These are phyloP conservation scores for Komagataella populi DNA, from an alignment of 805 yeast genomes.

Conservation along the genomic window DNA sequence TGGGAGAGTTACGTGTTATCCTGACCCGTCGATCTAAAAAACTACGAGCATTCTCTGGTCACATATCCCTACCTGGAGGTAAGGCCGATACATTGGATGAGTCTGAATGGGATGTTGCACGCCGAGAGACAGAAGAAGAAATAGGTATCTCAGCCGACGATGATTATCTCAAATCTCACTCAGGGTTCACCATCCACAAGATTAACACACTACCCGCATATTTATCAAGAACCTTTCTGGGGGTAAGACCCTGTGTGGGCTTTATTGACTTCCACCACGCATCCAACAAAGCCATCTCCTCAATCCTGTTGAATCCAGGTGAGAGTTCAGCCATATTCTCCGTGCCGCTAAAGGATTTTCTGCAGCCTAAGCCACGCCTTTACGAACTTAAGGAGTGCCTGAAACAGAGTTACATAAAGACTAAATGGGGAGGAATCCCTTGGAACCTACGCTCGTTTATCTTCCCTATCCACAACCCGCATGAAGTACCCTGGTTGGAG, in stretches of 20 bases:
- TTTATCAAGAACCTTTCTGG: constrained; percentile 66
- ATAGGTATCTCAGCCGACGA: constrained; percentile 55
- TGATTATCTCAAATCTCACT: constrained; percentile 22
- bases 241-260: constrained; percentile 73
- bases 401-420: constrained; percentile 18
- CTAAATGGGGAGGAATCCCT: constrained; percentile 61
- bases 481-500: constrained; percentile 53
- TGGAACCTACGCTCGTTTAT: constrained; percentile 53
- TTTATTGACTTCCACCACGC: constrained; percentile 29
- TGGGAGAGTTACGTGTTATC: constrained; percentile 66
- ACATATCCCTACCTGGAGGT: constrained; percentile 90
- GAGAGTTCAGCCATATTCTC: constrained; percentile 62
- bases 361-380: constrained; percentile 17
- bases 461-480: constrained; percentile 37
- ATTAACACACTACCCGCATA: constrained; percentile 63
- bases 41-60: constrained; percentile 72
- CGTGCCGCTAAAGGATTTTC: constrained; percentile 53
- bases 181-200: constrained; percentile 47
- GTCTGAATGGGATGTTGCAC: constrained; percentile 55
- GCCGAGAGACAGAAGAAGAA: constrained; percentile 82
- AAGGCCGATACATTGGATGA: constrained; percentile 64
- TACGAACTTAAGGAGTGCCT: constrained; percentile 18
- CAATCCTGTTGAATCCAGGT: constrained; percentile 53
- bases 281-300: constrained; percentile 15
- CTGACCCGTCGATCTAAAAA: constrained; percentile 65